Conservation (phyloP, 2,329 filamentous ascomycete species). For the Phaeophleospora eucalypticola region DNA sequence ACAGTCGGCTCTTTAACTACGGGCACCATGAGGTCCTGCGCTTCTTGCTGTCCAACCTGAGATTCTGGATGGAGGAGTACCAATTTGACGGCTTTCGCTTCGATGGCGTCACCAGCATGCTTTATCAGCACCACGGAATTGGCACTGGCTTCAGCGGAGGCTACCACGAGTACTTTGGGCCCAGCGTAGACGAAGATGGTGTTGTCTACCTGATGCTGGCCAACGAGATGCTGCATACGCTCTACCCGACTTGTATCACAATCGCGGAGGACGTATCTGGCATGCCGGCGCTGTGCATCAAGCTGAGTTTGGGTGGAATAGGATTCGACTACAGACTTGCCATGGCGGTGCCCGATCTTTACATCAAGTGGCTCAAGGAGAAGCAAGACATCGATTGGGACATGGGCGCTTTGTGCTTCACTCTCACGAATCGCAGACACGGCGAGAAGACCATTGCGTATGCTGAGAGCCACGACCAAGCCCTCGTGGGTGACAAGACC, state of each 20-base stretch:
- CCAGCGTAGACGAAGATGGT: constrained; percentile 84
- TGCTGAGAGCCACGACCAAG: constrained; percentile 95
- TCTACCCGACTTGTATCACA: constrained; percentile 85
- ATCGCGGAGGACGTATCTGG: constrained; percentile 97
- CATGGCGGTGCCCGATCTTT: constrained; percentile 98
- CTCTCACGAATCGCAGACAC: constrained; percentile 85
- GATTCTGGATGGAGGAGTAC: constrained; percentile 99
- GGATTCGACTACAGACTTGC: constrained; percentile 96
- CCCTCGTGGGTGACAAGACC: constrained; percentile 95
- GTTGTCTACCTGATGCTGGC: constrained; percentile 94
- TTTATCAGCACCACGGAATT: constrained; percentile 93
- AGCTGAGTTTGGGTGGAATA: constrained; percentile 79
- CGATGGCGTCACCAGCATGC: constrained; percentile 97
- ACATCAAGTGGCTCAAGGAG: constrained; percentile 98
- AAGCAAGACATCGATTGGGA: constrained; percentile 89
- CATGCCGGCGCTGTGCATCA: constrained; percentile 93
- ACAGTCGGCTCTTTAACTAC: constrained; percentile 96
- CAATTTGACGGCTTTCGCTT: constrained; percentile 96
- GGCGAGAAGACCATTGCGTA: constrained; percentile 99
- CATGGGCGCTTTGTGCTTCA: constrained; percentile 77
- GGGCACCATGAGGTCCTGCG: constrained; percentile 88
- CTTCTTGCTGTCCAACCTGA: constrained; percentile 91
- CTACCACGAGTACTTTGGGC: constrained; percentile 96
- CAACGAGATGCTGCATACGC: constrained; percentile 88
- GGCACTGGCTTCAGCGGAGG: constrained; percentile 97